A percentile compares a stretch with the other conserved stretches of the same genome.
These are phyloP conservation scores for Neurospora crassa DNA, from an alignment of 2,329 filamentous ascomycete species.

Conservation along the genomic window DNA sequence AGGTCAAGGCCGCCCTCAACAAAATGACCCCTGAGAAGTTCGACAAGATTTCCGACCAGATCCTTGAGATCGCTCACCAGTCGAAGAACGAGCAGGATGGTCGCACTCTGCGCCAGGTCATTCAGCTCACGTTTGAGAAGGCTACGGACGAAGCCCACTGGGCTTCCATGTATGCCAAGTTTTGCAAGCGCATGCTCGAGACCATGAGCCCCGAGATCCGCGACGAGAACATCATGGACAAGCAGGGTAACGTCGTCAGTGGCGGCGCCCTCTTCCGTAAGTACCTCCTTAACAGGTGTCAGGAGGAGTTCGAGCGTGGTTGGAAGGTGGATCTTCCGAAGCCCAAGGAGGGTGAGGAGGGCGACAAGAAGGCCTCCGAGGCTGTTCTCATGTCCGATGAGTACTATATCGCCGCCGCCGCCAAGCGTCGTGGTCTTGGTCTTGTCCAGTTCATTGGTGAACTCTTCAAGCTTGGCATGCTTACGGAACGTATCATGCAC, in stretches of 20 bases:
- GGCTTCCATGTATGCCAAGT: constrained; percentile 98
- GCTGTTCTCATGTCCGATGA: constrained; percentile 84
- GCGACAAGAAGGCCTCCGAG: constrained; percentile 51
- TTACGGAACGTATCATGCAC: constrained; percentile 99
- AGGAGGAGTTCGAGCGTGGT: constrained; percentile 96
- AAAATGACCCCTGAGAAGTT: constrained; percentile 99
- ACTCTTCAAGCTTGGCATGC: constrained; percentile 96
- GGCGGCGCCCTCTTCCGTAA: constrained; percentile 95
- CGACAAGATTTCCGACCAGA: constrained; percentile 88
- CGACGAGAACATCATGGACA: constrained; percentile 90
- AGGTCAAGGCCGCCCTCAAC: constrained; percentile 97
- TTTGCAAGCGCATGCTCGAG: constrained; percentile 94
- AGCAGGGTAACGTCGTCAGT: constrained; percentile 75
- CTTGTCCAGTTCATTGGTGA: constrained; percentile 99
- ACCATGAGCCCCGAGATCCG: constrained; percentile 92
- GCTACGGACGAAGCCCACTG: constrained; percentile 97
- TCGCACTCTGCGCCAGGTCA: constrained; percentile 90
- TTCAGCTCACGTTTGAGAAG: constrained; percentile 98
- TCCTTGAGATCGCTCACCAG: constrained; percentile 83
- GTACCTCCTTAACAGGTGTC: constrained; percentile 95
- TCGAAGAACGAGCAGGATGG: constrained; percentile 94
- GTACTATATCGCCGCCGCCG: constrained; percentile 88
- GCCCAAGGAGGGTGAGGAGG: constrained; percentile 53
- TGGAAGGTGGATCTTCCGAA: constrained; percentile 86
- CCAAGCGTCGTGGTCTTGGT: constrained; percentile 94